Base-by-base conservation (phyloP, 108 stramenopile genomes). In the Epithemia pelagica region DNA sequence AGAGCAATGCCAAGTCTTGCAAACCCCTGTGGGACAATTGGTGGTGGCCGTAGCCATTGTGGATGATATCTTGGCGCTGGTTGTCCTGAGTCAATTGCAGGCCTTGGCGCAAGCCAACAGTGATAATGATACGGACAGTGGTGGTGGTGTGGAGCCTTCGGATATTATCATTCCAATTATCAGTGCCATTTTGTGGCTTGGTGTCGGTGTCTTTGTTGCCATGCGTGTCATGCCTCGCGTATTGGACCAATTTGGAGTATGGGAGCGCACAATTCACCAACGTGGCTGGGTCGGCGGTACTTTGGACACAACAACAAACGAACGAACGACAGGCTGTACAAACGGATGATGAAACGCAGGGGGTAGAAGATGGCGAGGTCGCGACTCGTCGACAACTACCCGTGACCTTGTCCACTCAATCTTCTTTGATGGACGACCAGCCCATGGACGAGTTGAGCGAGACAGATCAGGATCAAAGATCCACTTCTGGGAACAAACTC, bases 51-150 rank as follows among this genome's bases (percentile, higher is more conserved):
- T 78, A 0, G 79, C 80, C 29, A 79, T 87, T 46, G 68, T 87
- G 7, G 86, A 87, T 69, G 82, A 87, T 63, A 78, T 87, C 23
- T 54, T 87, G 37, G 86, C 74, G 10, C 55, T 87, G 70, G 67
- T 87, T 19, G 55, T 83, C 26, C 54, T 87, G 37, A 67, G 69
- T 29, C 70, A 77, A 52, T 64, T 85, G 28, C 58, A 74, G 37
- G 80, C 31, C 28, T 74, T 75, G 67, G 70, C 54, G 15, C 53
- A 23, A 37, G 55, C 59, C 51, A 61, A 61, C 65, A 73, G 37
- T 46, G n/a, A n/a, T n/a, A n/a, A n/a, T n/a, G 53, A 62, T 21
- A 31, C 59, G 61, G 58, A 23, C 2, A 33, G 20, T 10, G 37
- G 37, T 46, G 37, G 37, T 46, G 37, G 37, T 46, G 37, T 46